Evolutionary conservation across 2,329 filamentous ascomycete genomes (phyloP).

Genomic region (Rhinocladiella mackenziei): DNA sequence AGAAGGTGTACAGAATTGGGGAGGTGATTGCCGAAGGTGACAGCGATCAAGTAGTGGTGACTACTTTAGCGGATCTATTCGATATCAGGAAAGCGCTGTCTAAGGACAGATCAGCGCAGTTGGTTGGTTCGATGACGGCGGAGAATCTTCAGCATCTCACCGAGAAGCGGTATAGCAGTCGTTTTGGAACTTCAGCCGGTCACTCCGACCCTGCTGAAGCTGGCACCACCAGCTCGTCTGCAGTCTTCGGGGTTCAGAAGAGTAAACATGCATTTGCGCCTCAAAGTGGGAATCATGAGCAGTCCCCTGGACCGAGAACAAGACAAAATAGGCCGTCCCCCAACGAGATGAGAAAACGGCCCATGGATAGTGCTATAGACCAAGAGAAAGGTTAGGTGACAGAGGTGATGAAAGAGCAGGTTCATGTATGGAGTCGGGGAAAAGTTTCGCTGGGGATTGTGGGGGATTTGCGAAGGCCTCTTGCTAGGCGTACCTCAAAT

Average conservation of each 20-base stretch:
- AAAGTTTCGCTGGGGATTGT: neutral
- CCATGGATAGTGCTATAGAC: conserved; percentile 1
- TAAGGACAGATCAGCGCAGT: conserved; percentile 35
- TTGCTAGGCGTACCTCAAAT: no score
- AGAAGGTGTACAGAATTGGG: no score
- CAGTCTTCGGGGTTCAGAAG: conserved; percentile 15
- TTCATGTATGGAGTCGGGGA: neutral
- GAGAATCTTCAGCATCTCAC: conserved; percentile 29
- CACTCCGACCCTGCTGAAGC: conserved; percentile 3
- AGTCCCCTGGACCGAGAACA: conserved; percentile 25
- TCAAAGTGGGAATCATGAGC: conserved; percentile 24
- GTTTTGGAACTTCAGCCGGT: conserved; percentile 4
- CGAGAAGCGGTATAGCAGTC: conserved; percentile 30
- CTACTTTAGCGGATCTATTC: conserved; percentile 42
- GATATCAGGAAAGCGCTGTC: conserved; percentile 39
- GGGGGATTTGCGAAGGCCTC: neutral
- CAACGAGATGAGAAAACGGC: conserved; percentile 34
- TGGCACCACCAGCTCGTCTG: no score
- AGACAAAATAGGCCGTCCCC: conserved; percentile 28
- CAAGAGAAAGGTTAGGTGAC: neutral
- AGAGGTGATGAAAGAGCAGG: neutral
- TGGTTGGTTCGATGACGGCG: conserved; percentile 38
- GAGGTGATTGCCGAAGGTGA: no score
- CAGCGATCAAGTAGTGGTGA: no score
- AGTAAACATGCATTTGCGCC: conserved; percentile 31